Evolutionary conservation across 345 rosid species (phyloP), one percentile per base, ranked within the genome.

Genomic region (Sonneratia caseolaris): DNA sequence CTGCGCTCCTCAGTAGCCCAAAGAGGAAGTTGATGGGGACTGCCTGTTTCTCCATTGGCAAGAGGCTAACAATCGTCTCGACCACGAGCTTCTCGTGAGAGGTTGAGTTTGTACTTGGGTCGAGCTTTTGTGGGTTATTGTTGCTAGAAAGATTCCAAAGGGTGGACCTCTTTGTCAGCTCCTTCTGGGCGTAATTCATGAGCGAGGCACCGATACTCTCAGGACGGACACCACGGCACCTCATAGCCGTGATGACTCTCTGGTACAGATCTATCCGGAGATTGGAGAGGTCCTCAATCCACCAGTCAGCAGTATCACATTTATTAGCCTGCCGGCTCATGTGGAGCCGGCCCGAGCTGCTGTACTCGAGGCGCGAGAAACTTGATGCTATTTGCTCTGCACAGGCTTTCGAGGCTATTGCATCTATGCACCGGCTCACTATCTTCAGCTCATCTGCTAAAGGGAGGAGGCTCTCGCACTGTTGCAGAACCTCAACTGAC

Each of bases 341-440:
- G 78, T 91, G 97, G 69, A 94, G 97, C 78, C 98, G 84, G 70
- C 98, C 98, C 2, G 98, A 94, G 85, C 96, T 94, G 81, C 97
- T 94, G 69, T 94, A 94, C 88, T 91, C 97, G 59, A 94, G 82
- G 24, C 98, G 82, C 0, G 98, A 94, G 79, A 94, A 94, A 80
- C 98, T 94, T 2, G 97, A 94, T 45, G 97, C 97, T 18, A 94
- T 94, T 72, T 94, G 98, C 84, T 94, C 97, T 0, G 84, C 84
- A 47, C 97, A 94, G 4, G 98, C 92, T 80, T 88, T 94, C 1
- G 97, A 90, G 66, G 97, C 98, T 77, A 94, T 86, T 12, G 98
- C 87, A 66, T 94, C 98, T 10, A 91, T 88, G 75, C 98, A 94
- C 51, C 95, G 90, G 77, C 85, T 74, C 24, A 87, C 88, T 51